Evolutionary conservation across 2,329 filamentous ascomycete genomes (phyloP).

Genomic region (Mycosphaerella sp.): DNA sequence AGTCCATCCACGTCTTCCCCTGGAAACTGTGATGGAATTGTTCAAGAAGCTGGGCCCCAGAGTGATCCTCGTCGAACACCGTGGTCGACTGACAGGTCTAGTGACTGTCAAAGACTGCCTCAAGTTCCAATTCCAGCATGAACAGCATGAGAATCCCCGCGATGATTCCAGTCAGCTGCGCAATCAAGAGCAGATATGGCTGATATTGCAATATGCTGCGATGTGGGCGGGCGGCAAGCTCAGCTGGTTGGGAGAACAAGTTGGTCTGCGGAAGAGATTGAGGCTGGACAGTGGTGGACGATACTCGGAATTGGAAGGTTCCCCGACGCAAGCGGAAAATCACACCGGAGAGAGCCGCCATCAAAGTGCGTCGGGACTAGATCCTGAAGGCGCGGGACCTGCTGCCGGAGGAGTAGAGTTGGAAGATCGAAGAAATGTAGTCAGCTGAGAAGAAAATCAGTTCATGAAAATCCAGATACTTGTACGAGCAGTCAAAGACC

Average conservation of each 20-base stretch:
- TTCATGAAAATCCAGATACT: too few species aligned
- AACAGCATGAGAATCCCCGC: slow-evolving; percentile 70
- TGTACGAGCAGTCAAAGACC: too few species aligned
- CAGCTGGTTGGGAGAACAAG: slow-evolving; percentile 13
- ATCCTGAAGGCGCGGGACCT: too few species aligned
- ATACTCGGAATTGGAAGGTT: not conserved
- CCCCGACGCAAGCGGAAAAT: too few species aligned
- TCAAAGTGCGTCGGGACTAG: too few species aligned
- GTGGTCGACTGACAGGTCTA: slow-evolving; percentile 72
- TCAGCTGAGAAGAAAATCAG: too few species aligned
- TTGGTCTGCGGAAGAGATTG: not conserved
- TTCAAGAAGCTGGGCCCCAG: slow-evolving; percentile 97
- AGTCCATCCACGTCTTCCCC: slow-evolving; percentile 80
- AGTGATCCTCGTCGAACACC: slow-evolving; percentile 87
- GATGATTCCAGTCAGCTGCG: slow-evolving; percentile 51
- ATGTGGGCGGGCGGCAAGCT: slow-evolving; percentile 26
- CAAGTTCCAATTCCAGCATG: slow-evolving; percentile 94
- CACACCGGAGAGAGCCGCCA: too few species aligned
- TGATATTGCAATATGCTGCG: slow-evolving; percentile 25
- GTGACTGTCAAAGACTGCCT: slow-evolving; percentile 96
- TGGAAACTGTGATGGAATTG: slow-evolving; percentile 97
- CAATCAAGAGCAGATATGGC: slow-evolving; percentile 61
- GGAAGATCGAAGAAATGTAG: too few species aligned
- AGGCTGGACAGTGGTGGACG: not conserved
- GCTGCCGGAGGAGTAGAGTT: too few species aligned